Base-by-base conservation (phyloP, 805 yeast genomes). In the Yueomyces sinensis region DNA sequence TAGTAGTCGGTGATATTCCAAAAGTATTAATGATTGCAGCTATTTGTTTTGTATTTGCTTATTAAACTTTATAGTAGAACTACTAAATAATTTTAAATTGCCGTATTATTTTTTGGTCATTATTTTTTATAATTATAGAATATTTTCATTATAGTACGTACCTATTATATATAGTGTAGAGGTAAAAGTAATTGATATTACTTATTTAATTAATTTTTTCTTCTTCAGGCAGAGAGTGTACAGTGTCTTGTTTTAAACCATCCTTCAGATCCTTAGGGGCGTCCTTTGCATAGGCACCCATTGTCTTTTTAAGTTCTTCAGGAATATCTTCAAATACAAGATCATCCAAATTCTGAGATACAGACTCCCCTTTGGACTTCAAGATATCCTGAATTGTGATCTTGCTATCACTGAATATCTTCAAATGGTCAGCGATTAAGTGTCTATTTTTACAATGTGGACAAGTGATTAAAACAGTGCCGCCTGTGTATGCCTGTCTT, bases 381-480 rank as follows among this genome's bases (percentile, higher is more conserved):
- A 87, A 53, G 4, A 84, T 76, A 37, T 87, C 94, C 50, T 84
- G 82, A 24, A 87, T 61, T n/a, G 79, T 83, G 46, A 82, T 69
- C 17, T 41, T 42, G 18, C 72, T 64, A 54, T 87, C 95, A n/a
- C 76, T 72, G 50, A 87, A 86, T 23, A 87, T 82, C 62, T 75
- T 77, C 39, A 80, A 58, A 50, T 80, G 87, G 52, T 89, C 97
- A 0, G 96, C 94, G 29, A 89, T 87, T 50, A 89, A 61, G 52
- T 89, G 97, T 43, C 95, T 72, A 49, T 72, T 77, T 43, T 78
- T 68, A 55, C 97, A 89, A 13, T 86, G 82, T 0, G 97, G 97
- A 53, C 97, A 89, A 49, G 83, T 84, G 17, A 89, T 79, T 33
- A 84, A 60, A 3, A 89, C 94, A 0, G 95, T 77, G 2, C 97